Conservation (phyloP, 805 yeast genomes). For the Candida namnaoensis region DNA sequence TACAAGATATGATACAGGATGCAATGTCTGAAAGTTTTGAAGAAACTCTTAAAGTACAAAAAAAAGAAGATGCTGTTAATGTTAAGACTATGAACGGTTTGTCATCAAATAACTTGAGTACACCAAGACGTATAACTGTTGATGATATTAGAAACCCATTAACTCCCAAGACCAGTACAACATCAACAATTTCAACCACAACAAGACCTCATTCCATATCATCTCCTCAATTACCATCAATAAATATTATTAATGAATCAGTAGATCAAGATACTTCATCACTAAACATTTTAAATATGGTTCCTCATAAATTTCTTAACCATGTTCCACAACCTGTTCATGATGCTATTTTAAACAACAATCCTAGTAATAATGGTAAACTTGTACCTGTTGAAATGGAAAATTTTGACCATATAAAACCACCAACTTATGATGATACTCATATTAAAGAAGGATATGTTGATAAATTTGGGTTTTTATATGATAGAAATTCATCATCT, state of each 20-base stretch:
- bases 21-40: constrained; percentile 21
- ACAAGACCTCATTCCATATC: constrained; percentile 14
- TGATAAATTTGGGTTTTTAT: constrained; percentile 43
- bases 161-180: background rate
- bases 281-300: constrained; percentile 4
- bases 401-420: constrained; percentile 18
- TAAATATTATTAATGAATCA: too few species aligned
- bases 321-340: constrained; percentile 15
- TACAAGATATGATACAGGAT: constrained; percentile 20
- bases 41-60: background rate
- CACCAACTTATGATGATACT: constrained; percentile 18
- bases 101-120: background rate
- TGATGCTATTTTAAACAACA: constrained; percentile 8
- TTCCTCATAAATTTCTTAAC: constrained; percentile 11
- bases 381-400: constrained; percentile 36
- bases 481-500: constrained; percentile 17
- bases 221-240: constrained; percentile 6
- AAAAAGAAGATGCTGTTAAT: background rate
- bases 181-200: background rate
- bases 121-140: background rate
- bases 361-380: background rate
- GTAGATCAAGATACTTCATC: background rate
- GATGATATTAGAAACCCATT: background rate
- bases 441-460: constrained; percentile 17
- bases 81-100: too few species aligned